Conservation (phyloP, 192 early-diverging fungal genomes). For the Gonapodya prolifera region DNA sequence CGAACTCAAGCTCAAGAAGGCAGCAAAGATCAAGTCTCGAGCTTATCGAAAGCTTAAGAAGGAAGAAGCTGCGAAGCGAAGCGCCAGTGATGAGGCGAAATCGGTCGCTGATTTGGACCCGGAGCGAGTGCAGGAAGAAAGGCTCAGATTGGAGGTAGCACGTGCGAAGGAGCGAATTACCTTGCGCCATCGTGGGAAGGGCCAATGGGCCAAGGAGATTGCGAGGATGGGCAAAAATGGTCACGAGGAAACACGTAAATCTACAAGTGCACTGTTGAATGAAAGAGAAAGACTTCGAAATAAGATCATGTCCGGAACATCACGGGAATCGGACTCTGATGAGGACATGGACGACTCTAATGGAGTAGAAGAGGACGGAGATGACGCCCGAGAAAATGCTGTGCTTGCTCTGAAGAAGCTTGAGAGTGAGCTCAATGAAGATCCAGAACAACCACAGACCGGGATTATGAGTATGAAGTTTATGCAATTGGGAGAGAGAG, state of each 20-base stretch:
- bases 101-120: slow-evolving; percentile 47
- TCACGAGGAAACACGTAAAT: slow-evolving; percentile 53
- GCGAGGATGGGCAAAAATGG: slow-evolving; percentile 43
- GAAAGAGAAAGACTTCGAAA: not conserved
- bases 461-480: slow-evolving; percentile 96
- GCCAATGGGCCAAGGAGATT: slow-evolving; percentile 91
- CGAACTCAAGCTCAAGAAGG: slow-evolving; percentile 19
- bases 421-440: slow-evolving; percentile 27
- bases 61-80: slow-evolving; percentile 31
- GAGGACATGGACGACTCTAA: slow-evolving; percentile 17
- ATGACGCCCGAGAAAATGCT: slow-evolving; percentile 16
- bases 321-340: slow-evolving; percentile 37
- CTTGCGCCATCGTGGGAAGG: slow-evolving; percentile 83
- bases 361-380: slow-evolving; percentile 32
- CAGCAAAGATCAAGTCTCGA: slow-evolving; percentile 72
- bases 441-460: slow-evolving; percentile 40
- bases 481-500: slow-evolving; percentile 66
- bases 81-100: slow-evolving; percentile 29
- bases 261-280: slow-evolving; percentile 27
- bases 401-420: slow-evolving; percentile 38
- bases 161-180: slow-evolving; percentile 86
- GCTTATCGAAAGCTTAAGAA: slow-evolving; percentile 79
- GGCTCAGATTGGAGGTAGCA: slow-evolving; percentile 54
- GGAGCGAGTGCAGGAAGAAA: slow-evolving; percentile 48
- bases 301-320: slow-evolving; percentile 65